Evolutionary conservation across 2,329 filamentous ascomycete genomes (phyloP).

Genomic region (Fusarium sp.): DNA sequence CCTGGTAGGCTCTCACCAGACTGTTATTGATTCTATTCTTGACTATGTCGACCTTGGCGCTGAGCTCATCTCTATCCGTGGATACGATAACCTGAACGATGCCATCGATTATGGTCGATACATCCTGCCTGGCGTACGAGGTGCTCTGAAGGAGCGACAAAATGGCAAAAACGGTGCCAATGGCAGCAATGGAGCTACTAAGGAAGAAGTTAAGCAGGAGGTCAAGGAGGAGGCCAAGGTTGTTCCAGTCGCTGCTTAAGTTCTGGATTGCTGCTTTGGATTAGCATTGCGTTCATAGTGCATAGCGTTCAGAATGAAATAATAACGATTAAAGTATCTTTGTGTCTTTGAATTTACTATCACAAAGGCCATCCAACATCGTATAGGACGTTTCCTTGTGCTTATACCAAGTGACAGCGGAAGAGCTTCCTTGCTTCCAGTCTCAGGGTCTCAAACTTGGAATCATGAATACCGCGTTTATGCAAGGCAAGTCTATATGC

Average conservation of each 20-base stretch:
- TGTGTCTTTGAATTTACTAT: not conserved
- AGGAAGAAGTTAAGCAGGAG: not conserved
- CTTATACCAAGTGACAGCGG: not conserved
- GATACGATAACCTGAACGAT: slow-evolving; percentile 70
- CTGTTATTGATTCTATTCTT: slow-evolving; percentile 63
- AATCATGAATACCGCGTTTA: not conserved
- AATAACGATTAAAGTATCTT: not conserved
- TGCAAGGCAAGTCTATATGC: not conserved
- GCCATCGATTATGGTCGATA: slow-evolving; percentile 68
- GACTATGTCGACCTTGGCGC: slow-evolving; percentile 68
- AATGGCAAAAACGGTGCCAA: slow-evolving; percentile 21
- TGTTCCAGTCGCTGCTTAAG: slow-evolving; percentile 1
- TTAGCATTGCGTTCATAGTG: not conserved
- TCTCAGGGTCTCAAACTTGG: not conserved
- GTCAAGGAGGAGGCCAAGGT: not conserved
- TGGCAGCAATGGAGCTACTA: not conserved
- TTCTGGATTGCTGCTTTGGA: not conserved
- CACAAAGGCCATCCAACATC: too few relatives aligned
- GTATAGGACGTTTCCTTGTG: not conserved
- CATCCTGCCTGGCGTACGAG: slow-evolving; percentile 62
- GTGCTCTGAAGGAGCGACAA: slow-evolving; percentile 46
- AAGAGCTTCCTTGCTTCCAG: not conserved
- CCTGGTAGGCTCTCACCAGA: slow-evolving; percentile 64
- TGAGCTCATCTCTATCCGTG: slow-evolving; percentile 68
- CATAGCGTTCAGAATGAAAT: slow-evolving; percentile 1